phyloP scores from a whole-genome alignment of 2,329 filamentous ascomycete genomes.

The Aureobasidium sp. region DNA sequence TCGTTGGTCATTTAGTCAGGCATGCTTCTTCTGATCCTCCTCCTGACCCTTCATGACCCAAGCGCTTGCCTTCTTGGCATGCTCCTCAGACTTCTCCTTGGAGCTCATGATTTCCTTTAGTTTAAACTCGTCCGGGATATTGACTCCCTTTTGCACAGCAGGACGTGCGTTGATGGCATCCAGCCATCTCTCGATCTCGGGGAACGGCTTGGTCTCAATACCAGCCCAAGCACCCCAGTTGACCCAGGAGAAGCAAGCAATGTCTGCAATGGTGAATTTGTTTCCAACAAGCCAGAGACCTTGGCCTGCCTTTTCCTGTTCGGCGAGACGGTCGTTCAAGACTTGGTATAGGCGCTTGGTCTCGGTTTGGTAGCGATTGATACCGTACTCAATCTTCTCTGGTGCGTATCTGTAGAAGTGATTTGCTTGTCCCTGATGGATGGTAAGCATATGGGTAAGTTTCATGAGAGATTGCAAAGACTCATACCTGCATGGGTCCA shows the following conservation, averaged over 20 bases:
- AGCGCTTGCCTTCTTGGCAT: constrained; percentile 29
- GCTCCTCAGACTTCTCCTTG: constrained; percentile 31
- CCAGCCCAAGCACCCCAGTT: constrained; percentile 36
- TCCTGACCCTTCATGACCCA: constrained; percentile 34
- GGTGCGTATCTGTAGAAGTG: constrained; percentile 40
- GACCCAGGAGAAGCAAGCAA: constrained; percentile 40
- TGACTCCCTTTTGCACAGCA: constrained; percentile 27
- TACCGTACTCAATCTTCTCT: constrained; percentile 37
- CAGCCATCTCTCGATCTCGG: constrained; percentile 26
- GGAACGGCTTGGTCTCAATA: constrained; percentile 25
- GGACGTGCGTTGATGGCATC: constrained; percentile 26
- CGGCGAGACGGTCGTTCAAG: constrained; percentile 34
- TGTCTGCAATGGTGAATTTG: constrained; percentile 42
- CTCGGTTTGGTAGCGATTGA: constrained; percentile 41
- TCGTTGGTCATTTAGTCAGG: constrained; percentile 14
- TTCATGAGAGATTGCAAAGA: background rate
- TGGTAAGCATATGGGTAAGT: background rate
- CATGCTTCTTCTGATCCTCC: constrained; percentile 31
- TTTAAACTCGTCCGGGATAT: constrained; percentile 31
- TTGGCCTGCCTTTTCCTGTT: constrained; percentile 17
- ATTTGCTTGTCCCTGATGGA: constrained; percentile 35
- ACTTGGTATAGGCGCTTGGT: constrained; percentile 41
- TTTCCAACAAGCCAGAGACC: constrained; percentile 38
- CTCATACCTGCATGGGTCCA: constrained; percentile 31
- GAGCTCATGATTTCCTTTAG: constrained; percentile 32